These are phyloP conservation scores for Echeveria elegans DNA, from an alignment of 164 flowering plant species.

Conservation along the genomic window DNA sequence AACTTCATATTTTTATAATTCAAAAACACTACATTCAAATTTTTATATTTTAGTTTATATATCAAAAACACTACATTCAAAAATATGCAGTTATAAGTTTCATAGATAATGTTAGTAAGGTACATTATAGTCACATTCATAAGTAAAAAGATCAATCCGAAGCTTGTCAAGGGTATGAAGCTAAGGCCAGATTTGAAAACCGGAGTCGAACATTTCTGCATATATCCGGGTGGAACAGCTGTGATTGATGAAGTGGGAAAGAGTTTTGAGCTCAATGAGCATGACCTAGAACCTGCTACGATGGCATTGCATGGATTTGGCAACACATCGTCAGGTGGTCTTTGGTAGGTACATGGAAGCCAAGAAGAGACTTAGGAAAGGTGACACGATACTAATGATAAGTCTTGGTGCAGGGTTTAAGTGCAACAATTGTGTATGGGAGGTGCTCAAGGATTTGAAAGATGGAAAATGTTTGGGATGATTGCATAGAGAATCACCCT, in stretches of 20 bases:
- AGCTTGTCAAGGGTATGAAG: not conserved
- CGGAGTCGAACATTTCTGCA: constrained; percentile 8
- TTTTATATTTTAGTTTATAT: too few species aligned
- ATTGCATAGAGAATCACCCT: too few species aligned
- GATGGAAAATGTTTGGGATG: too few species aligned
- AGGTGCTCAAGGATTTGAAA: too few species aligned
- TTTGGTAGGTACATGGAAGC: constrained; percentile 10
- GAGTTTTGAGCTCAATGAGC: constrained; percentile 1
- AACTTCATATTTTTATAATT: too few species aligned
- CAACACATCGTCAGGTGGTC: constrained; percentile 1
- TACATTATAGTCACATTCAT: not conserved
- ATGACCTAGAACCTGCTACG: constrained; percentile 3
- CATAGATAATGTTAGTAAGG: too few species aligned
- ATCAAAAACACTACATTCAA: too few species aligned
- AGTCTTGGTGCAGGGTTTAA: constrained; percentile 5
- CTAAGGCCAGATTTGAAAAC: not conserved
- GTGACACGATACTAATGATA: constrained; percentile 3
- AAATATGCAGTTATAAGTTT: too few species aligned
- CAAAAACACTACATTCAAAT: too few species aligned
- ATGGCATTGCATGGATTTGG: constrained; percentile 8
- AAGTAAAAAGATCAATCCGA: not conserved
- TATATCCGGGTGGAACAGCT: constrained; percentile 3
- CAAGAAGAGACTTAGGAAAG: constrained; percentile 4
- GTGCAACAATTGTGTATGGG: too few species aligned
- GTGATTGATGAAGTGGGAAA: constrained; percentile 6